phyloP scores from a whole-genome alignment of 148 eudicot genomes.

The Rhododendron kiyosumense region DNA sequence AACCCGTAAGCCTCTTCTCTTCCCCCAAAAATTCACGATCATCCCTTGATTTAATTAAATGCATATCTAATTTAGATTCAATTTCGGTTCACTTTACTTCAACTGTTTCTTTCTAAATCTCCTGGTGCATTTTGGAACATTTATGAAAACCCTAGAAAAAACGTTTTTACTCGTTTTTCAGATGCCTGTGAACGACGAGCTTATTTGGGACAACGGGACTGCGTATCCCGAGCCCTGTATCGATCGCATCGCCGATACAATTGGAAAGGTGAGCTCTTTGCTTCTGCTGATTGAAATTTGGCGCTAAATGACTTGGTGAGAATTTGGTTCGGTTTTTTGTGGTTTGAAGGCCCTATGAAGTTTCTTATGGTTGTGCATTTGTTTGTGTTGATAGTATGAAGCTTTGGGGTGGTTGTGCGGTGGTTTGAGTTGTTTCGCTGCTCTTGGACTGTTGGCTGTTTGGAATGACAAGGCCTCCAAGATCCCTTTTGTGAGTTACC shows the following conservation, averaged over 20 bases:
- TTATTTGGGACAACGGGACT: conserved; percentile 87
- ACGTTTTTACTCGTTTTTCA: not conserved
- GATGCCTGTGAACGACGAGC: conserved; percentile 79
- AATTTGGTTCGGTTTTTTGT: not conserved
- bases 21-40: not conserved
- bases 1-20: conserved; percentile 39
- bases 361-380: not conserved
- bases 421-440: conserved; percentile 71
- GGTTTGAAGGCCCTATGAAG: not conserved
- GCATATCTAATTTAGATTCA: too few species aligned
- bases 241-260: conserved; percentile 90
- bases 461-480: conserved; percentile 86
- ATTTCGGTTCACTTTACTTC: not conserved
- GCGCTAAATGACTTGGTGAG: not conserved
- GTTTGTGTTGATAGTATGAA: conserved; percentile 53
- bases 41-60: not conserved
- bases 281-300: not conserved
- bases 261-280: conserved; percentile 54
- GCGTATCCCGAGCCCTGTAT: conserved; percentile 87
- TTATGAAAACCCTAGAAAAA: not conserved
- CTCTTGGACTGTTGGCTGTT: conserved; percentile 68
- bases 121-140: not conserved
- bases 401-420: conserved; percentile 94
- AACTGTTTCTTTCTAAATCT: not conserved
- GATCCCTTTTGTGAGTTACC: conserved; percentile 65